These are phyloP conservation scores for Pseudogymnoascus sp. DNA, from an alignment of 2,329 filamentous ascomycete species.

Conservation along the genomic window DNA sequence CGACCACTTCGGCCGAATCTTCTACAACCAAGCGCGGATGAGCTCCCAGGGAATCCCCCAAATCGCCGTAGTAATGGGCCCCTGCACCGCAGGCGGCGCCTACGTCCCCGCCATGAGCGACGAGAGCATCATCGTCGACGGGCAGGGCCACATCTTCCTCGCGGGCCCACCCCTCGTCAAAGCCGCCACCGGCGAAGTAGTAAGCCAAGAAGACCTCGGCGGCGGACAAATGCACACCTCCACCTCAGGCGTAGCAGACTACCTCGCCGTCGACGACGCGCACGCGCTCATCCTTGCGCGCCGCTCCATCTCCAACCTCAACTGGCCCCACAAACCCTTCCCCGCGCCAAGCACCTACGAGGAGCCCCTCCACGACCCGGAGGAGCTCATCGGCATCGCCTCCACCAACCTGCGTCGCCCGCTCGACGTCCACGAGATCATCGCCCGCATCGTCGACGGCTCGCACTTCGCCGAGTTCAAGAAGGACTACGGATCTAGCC, in stretches of 20 bases:
- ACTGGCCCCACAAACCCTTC: constrained; percentile 58
- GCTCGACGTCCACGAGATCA: constrained; percentile 80
- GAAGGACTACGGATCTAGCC: constrained; percentile 74
- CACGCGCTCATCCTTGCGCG: constrained; percentile 82
- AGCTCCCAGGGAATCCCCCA: constrained; percentile 82
- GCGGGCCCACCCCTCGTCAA: constrained; percentile 92
- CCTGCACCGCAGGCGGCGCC: constrained; percentile 89
- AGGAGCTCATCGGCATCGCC: constrained; percentile 80
- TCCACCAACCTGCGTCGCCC: constrained; percentile 82
- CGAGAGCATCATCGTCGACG: constrained; percentile 91
- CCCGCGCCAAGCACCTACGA: constrained; percentile 41
- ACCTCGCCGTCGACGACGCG: constrained; percentile 87
- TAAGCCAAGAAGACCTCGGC: constrained; percentile 83
- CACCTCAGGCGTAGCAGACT: constrained; percentile 88
- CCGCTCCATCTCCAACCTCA: constrained; percentile 77
- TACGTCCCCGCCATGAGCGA: constrained; percentile 98
- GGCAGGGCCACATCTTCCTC: constrained; percentile 95
- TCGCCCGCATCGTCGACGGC: constrained; percentile 85
- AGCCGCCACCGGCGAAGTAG: constrained; percentile 87
- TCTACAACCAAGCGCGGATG: constrained; percentile 97
- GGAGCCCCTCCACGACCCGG: constrained; percentile 71
- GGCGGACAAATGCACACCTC: constrained; percentile 85
- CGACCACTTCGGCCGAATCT: constrained; percentile 91
- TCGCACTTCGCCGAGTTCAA: constrained; percentile 93
- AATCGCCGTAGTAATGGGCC: constrained; percentile 92